A percentile compares a stretch with the other conserved stretches of the same genome.
phyloP scores from a whole-genome alignment of 345 rosid genomes.

The Acer saccharum region DNA sequence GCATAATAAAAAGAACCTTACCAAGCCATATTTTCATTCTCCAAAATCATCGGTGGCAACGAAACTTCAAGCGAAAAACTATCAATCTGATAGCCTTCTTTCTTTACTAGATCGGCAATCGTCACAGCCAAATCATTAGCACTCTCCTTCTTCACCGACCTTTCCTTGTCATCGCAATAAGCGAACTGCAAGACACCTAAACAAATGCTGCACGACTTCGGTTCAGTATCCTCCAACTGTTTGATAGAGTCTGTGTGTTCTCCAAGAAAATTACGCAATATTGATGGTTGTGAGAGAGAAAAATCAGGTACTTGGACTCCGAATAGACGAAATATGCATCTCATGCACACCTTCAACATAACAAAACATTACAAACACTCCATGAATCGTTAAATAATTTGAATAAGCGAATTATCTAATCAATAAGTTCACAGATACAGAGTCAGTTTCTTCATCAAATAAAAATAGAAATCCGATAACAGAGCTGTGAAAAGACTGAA shows the following conservation, averaged over 20 bases:
- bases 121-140: slow-evolving; percentile 42
- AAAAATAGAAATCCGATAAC: neutral
- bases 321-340: slow-evolving; percentile 74
- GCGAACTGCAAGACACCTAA: slow-evolving; percentile 78
- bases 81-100: slow-evolving; percentile 60
- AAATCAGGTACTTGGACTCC: slow-evolving; percentile 41
- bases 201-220: slow-evolving; percentile 63
- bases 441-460: neutral
- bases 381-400: neutral
- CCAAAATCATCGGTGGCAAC: slow-evolving; percentile 49
- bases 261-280: slow-evolving; percentile 32
- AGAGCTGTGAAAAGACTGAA: neutral
- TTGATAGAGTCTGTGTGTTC: slow-evolving; percentile 1
- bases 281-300: slow-evolving; percentile 29
- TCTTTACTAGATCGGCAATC: slow-evolving; percentile 61
- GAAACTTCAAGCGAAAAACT: slow-evolving; percentile 79
- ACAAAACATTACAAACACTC: neutral
- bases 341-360: slow-evolving; percentile 63
- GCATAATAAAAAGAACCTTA: slow-evolving; percentile 35
- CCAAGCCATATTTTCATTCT: slow-evolving; percentile 61
- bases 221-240: slow-evolving; percentile 25
- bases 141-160: slow-evolving; percentile 38
- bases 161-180: slow-evolving; percentile 41
- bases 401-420: neutral
- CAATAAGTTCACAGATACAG: neutral